phyloP scores from a whole-genome alignment of 2,329 filamentous ascomycete species.

The Verticillium albo-atrum region DNA sequence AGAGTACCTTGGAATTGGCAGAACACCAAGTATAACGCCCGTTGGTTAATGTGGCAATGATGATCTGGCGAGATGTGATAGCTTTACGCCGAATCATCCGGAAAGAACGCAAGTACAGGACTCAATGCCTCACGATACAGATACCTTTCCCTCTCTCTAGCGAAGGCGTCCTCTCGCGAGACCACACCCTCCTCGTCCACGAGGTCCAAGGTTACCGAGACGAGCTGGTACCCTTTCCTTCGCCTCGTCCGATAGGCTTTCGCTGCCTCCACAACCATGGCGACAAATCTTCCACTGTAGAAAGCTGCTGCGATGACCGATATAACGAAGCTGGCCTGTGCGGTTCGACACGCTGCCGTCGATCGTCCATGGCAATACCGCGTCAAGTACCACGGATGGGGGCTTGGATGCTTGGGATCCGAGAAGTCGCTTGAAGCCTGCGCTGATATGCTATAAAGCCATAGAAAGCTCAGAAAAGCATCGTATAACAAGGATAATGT shows the following conservation, averaged over 20 bases:
- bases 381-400: conserved; percentile 20
- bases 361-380: conserved; percentile 9
- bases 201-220: neutral
- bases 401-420: conserved; percentile 17
- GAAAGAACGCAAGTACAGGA: conserved; percentile 8
- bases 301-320: conserved; percentile 1
- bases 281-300: neutral
- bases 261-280: neutral
- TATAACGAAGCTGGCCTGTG: conserved; percentile 2
- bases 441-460: conserved; percentile 17
- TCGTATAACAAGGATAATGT: conserved; percentile 20
- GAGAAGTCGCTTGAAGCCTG: conserved; percentile 17
- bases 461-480: conserved; percentile 18
- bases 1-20: too few species aligned
- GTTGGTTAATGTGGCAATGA: too few species aligned
- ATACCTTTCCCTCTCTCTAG: neutral
- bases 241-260: neutral
- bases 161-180: neutral
- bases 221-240: neutral
- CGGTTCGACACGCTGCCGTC: neutral
- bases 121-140: conserved; percentile 4
- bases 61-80: too few species aligned
- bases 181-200: neutral
- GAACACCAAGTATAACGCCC: too few species aligned
- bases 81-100: neutral